phyloP scores from a whole-genome alignment of 2,329 filamentous ascomycete species.

The Epichloe sp. region DNA sequence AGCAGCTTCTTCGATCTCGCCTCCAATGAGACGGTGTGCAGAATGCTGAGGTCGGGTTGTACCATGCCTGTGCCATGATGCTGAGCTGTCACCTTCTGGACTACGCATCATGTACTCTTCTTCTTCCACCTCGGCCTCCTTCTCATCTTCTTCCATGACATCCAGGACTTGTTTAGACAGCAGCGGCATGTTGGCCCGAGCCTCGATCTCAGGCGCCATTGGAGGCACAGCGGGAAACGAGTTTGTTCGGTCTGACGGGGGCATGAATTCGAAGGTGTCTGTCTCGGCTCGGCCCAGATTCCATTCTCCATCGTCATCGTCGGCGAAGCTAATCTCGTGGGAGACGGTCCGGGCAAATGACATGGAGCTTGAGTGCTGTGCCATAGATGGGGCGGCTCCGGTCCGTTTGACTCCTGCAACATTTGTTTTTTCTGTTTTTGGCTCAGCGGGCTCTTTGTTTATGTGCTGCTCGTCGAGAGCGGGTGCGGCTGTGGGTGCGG shows the following conservation, averaged over 20 bases:
- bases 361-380: constrained; percentile 45
- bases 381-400: constrained; percentile 13
- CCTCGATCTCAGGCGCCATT: constrained; percentile 14
- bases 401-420: not conserved
- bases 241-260: constrained; percentile 45
- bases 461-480: not conserved
- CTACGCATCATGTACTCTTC: constrained; percentile 17
- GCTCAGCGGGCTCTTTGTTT: not conserved
- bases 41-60: constrained; percentile 11
- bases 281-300: constrained; percentile 36
- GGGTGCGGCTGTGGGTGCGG: not conserved
- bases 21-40: constrained; percentile 27
- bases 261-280: constrained; percentile 48
- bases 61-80: constrained; percentile 5
- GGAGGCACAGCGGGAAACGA: constrained; percentile 48
- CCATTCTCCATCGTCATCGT: constrained; percentile 48
- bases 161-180: constrained; percentile 39
- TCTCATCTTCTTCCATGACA: constrained; percentile 39
- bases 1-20: constrained; percentile 26
- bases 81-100: constrained; percentile 5
- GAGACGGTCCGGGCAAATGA: constrained; percentile 54
- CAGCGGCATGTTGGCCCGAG: constrained; percentile 25
- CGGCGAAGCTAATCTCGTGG: constrained; percentile 45
- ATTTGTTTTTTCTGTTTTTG: not conserved
- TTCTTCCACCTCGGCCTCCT: constrained; percentile 30